Percentiles rank a stretch among this genome's conserved stretches.
These are phyloP conservation scores for Globisporangium cylindrosporum DNA, from an alignment of 352 stramenopile species.

Conservation along the genomic window DNA sequence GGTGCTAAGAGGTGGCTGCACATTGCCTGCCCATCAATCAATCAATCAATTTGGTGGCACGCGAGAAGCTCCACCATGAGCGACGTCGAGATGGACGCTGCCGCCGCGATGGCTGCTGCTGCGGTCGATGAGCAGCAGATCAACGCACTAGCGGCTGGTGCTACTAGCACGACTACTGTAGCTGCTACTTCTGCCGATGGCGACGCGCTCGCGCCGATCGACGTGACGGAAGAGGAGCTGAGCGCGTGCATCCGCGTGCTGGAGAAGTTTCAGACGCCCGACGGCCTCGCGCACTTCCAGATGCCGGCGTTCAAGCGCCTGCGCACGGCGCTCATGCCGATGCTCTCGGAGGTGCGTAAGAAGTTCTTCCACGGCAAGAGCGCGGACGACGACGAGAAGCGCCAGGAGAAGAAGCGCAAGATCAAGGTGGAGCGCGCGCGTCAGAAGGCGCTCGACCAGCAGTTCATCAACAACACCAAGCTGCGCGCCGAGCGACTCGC, in stretches of 20 bases:
- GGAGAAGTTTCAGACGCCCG: slow-evolving; percentile 44
- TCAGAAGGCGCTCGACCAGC: slow-evolving; percentile 66
- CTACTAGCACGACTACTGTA: neutral
- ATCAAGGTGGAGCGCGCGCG: slow-evolving; percentile 64
- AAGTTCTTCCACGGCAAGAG: slow-evolving; percentile 65
- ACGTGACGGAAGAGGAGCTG: slow-evolving; percentile 53
- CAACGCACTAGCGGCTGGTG: neutral
- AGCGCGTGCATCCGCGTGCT: slow-evolving; percentile 53
- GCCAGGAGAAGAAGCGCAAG: slow-evolving; percentile 64
- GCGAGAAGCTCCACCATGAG: slow-evolving; percentile 4
- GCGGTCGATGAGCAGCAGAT: neutral
- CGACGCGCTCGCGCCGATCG: slow-evolving; percentile 7
- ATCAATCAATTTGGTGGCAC: neutral
- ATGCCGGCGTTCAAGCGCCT: slow-evolving; percentile 56
- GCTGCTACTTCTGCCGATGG: neutral
- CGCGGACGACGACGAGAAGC: slow-evolving; percentile 32
- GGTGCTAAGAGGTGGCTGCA: neutral
- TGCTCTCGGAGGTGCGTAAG: slow-evolving; percentile 56
- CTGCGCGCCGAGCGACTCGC: slow-evolving; percentile 63
- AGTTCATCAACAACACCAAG: slow-evolving; percentile 82
- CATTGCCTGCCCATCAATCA: slow-evolving; percentile 5
- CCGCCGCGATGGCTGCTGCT: neutral
- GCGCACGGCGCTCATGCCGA: slow-evolving; percentile 55
- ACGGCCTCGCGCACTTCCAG: slow-evolving; percentile 49
- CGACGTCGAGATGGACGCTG: slow-evolving; percentile 10